phyloP scores from a whole-genome alignment of 257 asterid genomes.

The Misopates orontium region DNA sequence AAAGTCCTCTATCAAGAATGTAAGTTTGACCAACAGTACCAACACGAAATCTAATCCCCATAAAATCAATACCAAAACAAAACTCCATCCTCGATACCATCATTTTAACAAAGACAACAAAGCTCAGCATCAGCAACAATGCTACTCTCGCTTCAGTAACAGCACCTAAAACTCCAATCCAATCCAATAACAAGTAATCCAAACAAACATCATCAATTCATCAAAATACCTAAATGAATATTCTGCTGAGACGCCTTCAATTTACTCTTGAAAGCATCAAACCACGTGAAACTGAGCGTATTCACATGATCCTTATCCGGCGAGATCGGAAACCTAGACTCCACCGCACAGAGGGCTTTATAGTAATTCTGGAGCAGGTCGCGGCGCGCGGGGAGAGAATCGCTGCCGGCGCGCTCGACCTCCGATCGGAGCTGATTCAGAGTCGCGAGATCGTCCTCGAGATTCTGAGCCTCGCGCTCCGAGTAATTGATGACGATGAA shows the following conservation, averaged over 20 bases:
- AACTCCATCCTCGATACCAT: neutral
- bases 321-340: constrained; percentile 90
- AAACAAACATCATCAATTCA: neutral
- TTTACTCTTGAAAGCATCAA: constrained; percentile 81
- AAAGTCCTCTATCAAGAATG: neutral
- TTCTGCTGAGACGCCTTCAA: constrained; percentile 87
- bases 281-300: constrained; percentile 82
- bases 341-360: constrained; percentile 92
- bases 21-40: neutral
- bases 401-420: constrained; percentile 74
- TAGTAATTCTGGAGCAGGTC: constrained; percentile 83
- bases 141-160: too few species aligned
- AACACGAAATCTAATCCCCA: neutral
- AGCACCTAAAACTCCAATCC: neutral
- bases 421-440: constrained; percentile 74
- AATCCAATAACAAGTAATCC: neutral
- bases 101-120: neutral
- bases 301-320: constrained; percentile 82
- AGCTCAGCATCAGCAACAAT: constrained; percentile 13
- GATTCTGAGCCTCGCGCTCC: constrained; percentile 86
- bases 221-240: constrained; percentile 68
- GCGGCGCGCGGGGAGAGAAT: constrained; percentile 77
- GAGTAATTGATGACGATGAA: constrained; percentile 76
- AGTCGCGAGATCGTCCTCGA: constrained; percentile 83
- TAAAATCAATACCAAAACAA: too few species aligned